Conservation (phyloP, 2,329 filamentous ascomycete species). For the Madurella mycetomatis region DNA sequence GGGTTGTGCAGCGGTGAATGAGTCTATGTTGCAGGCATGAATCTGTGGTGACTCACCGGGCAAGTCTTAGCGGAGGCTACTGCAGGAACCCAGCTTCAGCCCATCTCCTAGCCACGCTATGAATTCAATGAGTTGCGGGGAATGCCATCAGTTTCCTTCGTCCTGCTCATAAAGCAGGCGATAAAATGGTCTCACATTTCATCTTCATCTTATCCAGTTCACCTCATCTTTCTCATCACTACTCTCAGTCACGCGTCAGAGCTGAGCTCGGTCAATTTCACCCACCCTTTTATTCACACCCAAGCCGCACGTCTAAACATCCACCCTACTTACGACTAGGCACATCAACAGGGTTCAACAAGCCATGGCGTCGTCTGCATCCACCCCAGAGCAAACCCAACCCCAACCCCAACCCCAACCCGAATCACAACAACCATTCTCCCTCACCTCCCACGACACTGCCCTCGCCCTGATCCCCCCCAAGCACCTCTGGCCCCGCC, state of each 20-base stretch:
- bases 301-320: too few species aligned
- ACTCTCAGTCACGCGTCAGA: too few species aligned
- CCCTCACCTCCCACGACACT: constrained; percentile 47
- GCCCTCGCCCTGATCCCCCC: constrained; percentile 59
- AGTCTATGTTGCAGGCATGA: background rate
- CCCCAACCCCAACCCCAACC: background rate
- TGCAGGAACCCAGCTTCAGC: constrained; percentile 8
- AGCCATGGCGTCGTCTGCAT: constrained; percentile 19
- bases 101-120: background rate
- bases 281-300: too few species aligned
- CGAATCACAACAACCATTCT: constrained; percentile 1
- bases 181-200: background rate
- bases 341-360: background rate
- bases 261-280: too few species aligned
- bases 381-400: background rate
- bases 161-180: background rate
- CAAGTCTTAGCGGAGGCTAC: background rate
- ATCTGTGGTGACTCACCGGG: constrained; percentile 11
- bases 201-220: background rate
- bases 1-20: background rate
- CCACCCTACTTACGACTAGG: too few species aligned
- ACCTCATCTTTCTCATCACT: background rate
- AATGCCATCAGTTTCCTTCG: background rate
- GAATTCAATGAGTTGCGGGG: background rate
- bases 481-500: constrained; percentile 38